phyloP scores from a whole-genome alignment of 768 basidiomycete species.

The Trametes meyenii region DNA sequence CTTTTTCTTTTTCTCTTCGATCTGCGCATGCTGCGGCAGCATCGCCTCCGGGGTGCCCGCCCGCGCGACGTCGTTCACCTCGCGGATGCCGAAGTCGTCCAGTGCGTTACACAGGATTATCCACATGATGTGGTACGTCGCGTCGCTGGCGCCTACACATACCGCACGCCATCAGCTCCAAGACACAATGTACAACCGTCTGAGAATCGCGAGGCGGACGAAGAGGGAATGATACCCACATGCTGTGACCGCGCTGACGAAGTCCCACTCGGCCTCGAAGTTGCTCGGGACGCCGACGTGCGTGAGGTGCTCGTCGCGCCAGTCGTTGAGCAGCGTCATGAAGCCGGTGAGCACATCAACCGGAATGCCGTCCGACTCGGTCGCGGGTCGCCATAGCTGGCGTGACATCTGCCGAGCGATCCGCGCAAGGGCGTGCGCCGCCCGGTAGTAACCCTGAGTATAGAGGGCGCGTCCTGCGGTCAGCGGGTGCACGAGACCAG shows the following conservation, averaged over 20 bases:
- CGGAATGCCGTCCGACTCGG: conserved; percentile 77
- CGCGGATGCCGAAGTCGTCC: conserved; percentile 83
- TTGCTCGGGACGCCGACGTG: conserved; percentile 86
- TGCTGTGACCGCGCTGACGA: conserved; percentile 72
- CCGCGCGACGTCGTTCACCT: conserved; percentile 56
- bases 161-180: conserved; percentile 41
- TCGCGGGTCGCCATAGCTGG: conserved; percentile 78
- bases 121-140: conserved; percentile 93
- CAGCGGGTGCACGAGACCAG: conserved; percentile 18
- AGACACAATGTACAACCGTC: background rate
- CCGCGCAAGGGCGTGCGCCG: conserved; percentile 81
- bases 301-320: conserved; percentile 76
- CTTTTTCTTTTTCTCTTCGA: conserved; percentile 67
- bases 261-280: conserved; percentile 88
- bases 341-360: conserved; percentile 62
- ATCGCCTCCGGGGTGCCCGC: conserved; percentile 39
- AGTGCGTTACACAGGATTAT: conserved; percentile 80
- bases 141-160: conserved; percentile 76
- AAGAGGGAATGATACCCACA: conserved; percentile 41
- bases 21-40: conserved; percentile 47
- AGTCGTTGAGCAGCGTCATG: conserved; percentile 59
- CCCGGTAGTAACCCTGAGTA: conserved; percentile 77
- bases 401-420: conserved; percentile 82
- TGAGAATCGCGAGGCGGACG: background rate
- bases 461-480: conserved; percentile 12